Evolutionary conservation across 768 basidiomycete species (phyloP).

Genomic region (Saitozyma sp.): DNA sequence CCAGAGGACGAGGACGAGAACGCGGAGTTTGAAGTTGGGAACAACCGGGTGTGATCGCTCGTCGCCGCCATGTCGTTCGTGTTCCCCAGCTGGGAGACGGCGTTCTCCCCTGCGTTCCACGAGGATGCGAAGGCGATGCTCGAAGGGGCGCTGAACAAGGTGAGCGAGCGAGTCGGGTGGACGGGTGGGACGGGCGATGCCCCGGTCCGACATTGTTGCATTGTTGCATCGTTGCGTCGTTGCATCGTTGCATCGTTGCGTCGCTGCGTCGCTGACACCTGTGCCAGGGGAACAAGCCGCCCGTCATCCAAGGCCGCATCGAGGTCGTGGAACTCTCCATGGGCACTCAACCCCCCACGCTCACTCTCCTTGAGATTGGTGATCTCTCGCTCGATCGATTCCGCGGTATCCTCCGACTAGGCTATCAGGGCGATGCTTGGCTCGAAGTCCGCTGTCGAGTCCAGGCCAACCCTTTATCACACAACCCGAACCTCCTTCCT

Average conservation of each 20-base stretch:
- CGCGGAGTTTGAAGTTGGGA: neutral
- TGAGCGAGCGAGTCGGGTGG: conserved; percentile 7
- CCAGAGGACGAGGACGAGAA: neutral
- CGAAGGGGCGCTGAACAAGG: conserved; percentile 61
- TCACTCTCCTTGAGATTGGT: conserved; percentile 96
- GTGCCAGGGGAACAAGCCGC: conserved; percentile 95
- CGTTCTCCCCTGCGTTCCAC: conserved; percentile 95
- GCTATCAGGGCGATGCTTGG: conserved; percentile 86
- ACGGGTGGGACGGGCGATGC: neutral
- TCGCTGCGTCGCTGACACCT: neutral
- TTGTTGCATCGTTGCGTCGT: no score
- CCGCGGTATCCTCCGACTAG: conserved; percentile 91
- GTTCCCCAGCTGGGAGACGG: conserved; percentile 82
- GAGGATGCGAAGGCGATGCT: conserved; percentile 95
- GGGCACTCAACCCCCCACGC: conserved; percentile 96
- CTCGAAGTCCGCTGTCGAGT: conserved; percentile 52
- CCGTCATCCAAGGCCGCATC: conserved; percentile 94
- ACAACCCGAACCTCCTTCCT: conserved; percentile 47
- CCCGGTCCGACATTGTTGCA: neutral
- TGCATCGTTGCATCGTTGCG: no score
- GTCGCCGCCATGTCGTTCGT: conserved; percentile 54
- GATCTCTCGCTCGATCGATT: conserved; percentile 95
- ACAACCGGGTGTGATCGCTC: neutral
- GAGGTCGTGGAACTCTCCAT: conserved; percentile 99
- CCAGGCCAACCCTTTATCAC: conserved; percentile 71